Conservation (phyloP, 2,329 filamentous ascomycete species). For the Bipolaris sorokiniana region DNA sequence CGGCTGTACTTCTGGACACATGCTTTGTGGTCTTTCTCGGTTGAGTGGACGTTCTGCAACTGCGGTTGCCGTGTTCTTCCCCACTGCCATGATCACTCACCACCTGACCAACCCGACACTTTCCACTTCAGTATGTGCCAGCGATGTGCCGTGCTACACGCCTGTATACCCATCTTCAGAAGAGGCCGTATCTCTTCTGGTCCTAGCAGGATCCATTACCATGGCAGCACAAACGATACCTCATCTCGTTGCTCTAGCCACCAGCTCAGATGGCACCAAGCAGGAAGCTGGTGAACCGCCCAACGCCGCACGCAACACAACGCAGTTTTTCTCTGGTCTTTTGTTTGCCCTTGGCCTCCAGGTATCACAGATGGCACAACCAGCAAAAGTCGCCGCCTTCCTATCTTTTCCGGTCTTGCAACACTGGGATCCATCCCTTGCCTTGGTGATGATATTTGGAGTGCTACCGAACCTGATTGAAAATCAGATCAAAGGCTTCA, state of each 20-base stretch:
- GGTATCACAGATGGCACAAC: conserved; percentile 59
- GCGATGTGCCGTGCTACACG: conserved; percentile 54
- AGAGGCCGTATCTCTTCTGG: conserved; percentile 41
- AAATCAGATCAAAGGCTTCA: conserved; percentile 30
- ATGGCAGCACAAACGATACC: conserved; percentile 33
- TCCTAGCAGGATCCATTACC: conserved; percentile 42
- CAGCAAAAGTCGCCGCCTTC: conserved; percentile 59
- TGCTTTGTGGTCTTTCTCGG: conserved; percentile 60
- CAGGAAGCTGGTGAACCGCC: neutral
- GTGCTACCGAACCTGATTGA: conserved; percentile 54
- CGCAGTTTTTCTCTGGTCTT: conserved; percentile 55
- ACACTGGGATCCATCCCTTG: conserved; percentile 59
- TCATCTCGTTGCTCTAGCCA: conserved; percentile 22
- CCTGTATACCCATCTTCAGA: conserved; percentile 50
- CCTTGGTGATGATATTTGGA: conserved; percentile 57
- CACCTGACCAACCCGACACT: conserved; percentile 52
- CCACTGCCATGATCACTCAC: conserved; percentile 40
- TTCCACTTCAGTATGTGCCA: conserved; percentile 47
- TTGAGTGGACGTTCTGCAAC: conserved; percentile 58
- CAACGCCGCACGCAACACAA: conserved; percentile 42
- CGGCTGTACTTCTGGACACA: conserved; percentile 63
- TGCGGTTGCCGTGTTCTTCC: conserved; percentile 50
- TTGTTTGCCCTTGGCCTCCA: conserved; percentile 60
- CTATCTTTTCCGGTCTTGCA: conserved; percentile 53
- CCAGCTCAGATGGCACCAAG: conserved; percentile 16